Evolutionary conservation across 2,329 filamentous ascomycete species (phyloP), one percentile per base, ranked within the genome.

Genomic region (Exutisphaerella laricina): DNA sequence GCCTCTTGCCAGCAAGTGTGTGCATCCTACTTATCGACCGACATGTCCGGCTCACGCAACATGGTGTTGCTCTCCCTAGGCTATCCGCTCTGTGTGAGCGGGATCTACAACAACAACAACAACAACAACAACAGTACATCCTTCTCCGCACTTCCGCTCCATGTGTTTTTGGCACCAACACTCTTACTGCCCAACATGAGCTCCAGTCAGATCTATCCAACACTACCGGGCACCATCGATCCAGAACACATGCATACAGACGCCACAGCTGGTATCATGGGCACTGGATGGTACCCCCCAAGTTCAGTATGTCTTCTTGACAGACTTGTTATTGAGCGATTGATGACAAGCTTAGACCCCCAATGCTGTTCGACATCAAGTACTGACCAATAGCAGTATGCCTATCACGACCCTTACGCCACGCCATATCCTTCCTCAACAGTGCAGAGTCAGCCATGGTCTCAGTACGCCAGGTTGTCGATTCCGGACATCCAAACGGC

Each of bases 341-440:
- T n/a, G n/a, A n/a, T n/a, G n/a, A n/a, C n/a, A n/a, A n/a, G n/a
- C n/a, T n/a, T n/a, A n/a, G n/a, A n/a, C n/a, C n/a, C n/a, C n/a
- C n/a, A n/a, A n/a, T n/a, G n/a, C n/a, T n/a, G n/a, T n/a, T n/a
- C n/a, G n/a, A n/a, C n/a, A n/a, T n/a, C n/a, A 23, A 23, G 4
- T 4, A 37, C 41, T 44, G 30, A 44, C 35, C 31, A 17, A 17
- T 25, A 28, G 7, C 49, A 62, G 58, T 60, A 58, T 39, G 36
- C 54, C 25, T 64, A 56, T 46, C 50, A 57, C 31, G 53, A 62
- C 37, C 47, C 59, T 23, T 64, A 63, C 55, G 50, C 58, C 38
- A 62, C 59, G 31, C 61, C 62, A 3, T 61, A 55, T 45, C 58
- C 61, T 30, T 53, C 62, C 7, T 62, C 60, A 16, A 59, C 58